phyloP scores from a whole-genome alignment of 805 yeast species.

The Wickerhamiella musiphila region DNA sequence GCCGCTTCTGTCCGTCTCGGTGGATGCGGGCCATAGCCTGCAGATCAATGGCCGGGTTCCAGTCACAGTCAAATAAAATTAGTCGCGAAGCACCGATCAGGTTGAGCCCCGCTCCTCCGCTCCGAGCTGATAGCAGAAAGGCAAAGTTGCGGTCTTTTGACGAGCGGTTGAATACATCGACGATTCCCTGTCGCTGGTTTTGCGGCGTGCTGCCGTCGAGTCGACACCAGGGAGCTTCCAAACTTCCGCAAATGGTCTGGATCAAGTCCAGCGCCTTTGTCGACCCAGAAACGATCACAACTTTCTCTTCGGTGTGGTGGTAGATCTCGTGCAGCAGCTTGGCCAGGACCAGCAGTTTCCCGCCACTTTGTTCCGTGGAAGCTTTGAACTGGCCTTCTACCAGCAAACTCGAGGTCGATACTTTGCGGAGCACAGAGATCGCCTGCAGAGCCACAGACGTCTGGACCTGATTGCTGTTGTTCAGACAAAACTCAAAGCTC shows the following conservation, averaged over 20 bases:
- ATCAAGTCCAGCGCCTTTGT: conserved; percentile 74
- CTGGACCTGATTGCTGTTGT: conserved; percentile 20
- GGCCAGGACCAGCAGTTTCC: conserved; percentile 48
- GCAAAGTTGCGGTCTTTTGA: conserved; percentile 30
- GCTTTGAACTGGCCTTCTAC: not conserved
- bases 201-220: conserved; percentile 76
- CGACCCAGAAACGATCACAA: conserved; percentile 72
- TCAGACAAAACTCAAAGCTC: conserved; percentile 20
- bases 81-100: conserved; percentile 79
- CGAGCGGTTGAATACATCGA: conserved; percentile 46
- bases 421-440: conserved; percentile 58
- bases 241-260: conserved; percentile 34
- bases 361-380: conserved; percentile 22
- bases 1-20: conserved; percentile 75
- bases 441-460: conserved; percentile 36
- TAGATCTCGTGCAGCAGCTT: conserved; percentile 36
- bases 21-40: conserved; percentile 95
- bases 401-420: conserved; percentile 49
- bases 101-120: conserved; percentile 90
- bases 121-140: conserved; percentile 68
- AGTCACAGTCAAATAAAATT: conserved; percentile 78
- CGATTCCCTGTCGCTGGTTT: conserved; percentile 44
- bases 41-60: conserved; percentile 87
- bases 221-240: conserved; percentile 37
- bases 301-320: conserved; percentile 40